Conservation (phyloP, 768 basidiomycete species). For the Hericium coralloides region DNA sequence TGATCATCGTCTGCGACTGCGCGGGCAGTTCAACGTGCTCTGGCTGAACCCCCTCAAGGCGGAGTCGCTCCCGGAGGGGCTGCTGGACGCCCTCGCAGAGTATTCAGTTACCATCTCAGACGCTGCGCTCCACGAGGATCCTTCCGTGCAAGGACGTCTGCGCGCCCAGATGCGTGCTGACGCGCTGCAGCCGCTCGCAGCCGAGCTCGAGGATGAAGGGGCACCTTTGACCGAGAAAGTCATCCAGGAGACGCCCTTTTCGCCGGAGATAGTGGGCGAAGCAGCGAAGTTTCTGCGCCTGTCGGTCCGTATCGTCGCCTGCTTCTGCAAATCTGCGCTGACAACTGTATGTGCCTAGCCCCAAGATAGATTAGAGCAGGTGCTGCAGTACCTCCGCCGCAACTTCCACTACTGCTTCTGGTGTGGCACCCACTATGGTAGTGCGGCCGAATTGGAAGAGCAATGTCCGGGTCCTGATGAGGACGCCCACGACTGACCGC, state of each 20-base stretch:
- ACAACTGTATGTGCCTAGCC: conserved; percentile 34
- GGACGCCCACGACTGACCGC: conserved; percentile 66
- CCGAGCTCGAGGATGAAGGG: conserved; percentile 30
- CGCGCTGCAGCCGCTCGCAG: conserved; percentile 43
- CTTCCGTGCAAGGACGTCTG: conserved; percentile 39
- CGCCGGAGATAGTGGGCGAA: conserved; percentile 55
- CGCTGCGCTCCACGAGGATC: conserved; percentile 18
- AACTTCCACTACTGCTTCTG: conserved; percentile 78
- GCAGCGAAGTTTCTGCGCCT: conserved; percentile 58
- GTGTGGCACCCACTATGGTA: conserved; percentile 74
- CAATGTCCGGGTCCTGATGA: conserved; percentile 73
- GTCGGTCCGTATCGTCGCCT: conserved; percentile 24
- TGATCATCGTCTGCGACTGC: background rate
- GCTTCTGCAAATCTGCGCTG: too few species aligned
- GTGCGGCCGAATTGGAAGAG: conserved; percentile 45
- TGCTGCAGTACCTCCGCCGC: conserved; percentile 66
- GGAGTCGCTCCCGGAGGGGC: conserved; percentile 56
- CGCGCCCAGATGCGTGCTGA: conserved; percentile 69
- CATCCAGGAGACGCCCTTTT: conserved; percentile 26
- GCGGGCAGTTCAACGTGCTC: conserved; percentile 65
- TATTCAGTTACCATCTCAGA: conserved; percentile 12
- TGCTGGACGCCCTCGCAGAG: conserved; percentile 51
- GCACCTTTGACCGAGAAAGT: conserved; percentile 18
- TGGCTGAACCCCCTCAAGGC: conserved; percentile 64
- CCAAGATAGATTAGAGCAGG: conserved; percentile 54